Conservation (phyloP, 352 stramenopile genomes). For the Thalassiosira mediterranea region DNA sequence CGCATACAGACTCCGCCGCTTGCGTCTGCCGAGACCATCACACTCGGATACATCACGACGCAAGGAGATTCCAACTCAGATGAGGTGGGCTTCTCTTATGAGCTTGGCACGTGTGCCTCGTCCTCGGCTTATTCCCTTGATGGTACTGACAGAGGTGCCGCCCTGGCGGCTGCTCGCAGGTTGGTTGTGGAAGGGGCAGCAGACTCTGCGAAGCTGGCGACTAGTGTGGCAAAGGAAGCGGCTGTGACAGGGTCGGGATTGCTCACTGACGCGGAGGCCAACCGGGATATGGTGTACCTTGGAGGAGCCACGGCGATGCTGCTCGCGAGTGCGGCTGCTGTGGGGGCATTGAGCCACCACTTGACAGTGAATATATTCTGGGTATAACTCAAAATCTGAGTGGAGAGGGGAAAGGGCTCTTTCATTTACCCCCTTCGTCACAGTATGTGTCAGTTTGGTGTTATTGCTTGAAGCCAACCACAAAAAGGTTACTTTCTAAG, state of each 20-base stretch:
- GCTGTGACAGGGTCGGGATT: slow-evolving; percentile 15
- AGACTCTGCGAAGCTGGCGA: slow-evolving; percentile 10
- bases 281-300: slow-evolving; percentile 50
- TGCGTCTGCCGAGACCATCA: slow-evolving; percentile 57
- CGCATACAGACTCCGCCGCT: slow-evolving; percentile 64
- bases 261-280: slow-evolving; percentile 29
- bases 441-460: no score
- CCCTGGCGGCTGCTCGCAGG: slow-evolving; percentile 17
- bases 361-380: slow-evolving; percentile 84
- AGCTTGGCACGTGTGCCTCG: slow-evolving; percentile 61
- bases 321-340: slow-evolving; percentile 62
- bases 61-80: slow-evolving; percentile 30
- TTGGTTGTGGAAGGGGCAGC: slow-evolving; percentile 6
- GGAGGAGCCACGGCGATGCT: slow-evolving; percentile 68
- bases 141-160: slow-evolving; percentile 22
- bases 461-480: no score
- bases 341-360: slow-evolving; percentile 78
- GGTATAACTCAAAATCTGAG: slow-evolving; percentile 65
- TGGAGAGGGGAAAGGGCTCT: no score
- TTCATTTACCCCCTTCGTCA: no score
- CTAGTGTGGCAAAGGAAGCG: slow-evolving; percentile 20
- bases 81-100: slow-evolving; percentile 51
- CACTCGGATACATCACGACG: slow-evolving; percentile 67
- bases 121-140: slow-evolving; percentile 35
- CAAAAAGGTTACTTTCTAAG: no score